Conservation (phyloP, 345 rosid genomes). For the Eucalyptus sideroxylon region DNA sequence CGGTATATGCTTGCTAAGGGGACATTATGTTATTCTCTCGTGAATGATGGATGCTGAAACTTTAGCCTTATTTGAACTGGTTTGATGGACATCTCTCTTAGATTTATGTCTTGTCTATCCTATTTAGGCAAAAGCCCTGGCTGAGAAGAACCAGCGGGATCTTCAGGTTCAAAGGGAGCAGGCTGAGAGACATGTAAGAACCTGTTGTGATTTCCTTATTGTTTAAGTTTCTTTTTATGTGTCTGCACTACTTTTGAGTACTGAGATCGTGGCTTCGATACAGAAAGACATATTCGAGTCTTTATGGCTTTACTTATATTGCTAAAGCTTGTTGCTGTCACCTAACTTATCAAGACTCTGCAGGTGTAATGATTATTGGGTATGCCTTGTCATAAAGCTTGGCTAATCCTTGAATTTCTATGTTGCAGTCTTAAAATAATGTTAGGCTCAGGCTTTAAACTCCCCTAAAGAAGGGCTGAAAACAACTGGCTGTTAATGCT, state of each 20-base stretch:
- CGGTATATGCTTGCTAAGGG: conserved; percentile 35
- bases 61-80: not conserved
- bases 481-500: not conserved
- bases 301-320: not conserved
- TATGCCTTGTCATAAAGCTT: not conserved
- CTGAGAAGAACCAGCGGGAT: conserved; percentile 93
- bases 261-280: not conserved
- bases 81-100: not conserved
- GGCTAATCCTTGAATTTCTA: not conserved
- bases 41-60: not conserved
- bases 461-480: not conserved
- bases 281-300: not conserved
- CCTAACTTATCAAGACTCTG: not conserved
- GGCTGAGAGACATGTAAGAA: conserved; percentile 92
- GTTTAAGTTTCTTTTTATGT: not conserved
- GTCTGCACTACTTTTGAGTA: not conserved
- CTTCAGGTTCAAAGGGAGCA: conserved; percentile 87
- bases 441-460: not conserved
- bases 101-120: not conserved
- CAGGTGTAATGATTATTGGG: not conserved
- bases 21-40: not conserved
- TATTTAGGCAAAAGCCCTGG: conserved; percentile 84
- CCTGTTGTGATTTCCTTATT: not conserved
- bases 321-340: not conserved
- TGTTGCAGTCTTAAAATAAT: not conserved